These are phyloP conservation scores for Leucosporidium scottii DNA, from an alignment of 768 basidiomycete species.

Conservation along the genomic window DNA sequence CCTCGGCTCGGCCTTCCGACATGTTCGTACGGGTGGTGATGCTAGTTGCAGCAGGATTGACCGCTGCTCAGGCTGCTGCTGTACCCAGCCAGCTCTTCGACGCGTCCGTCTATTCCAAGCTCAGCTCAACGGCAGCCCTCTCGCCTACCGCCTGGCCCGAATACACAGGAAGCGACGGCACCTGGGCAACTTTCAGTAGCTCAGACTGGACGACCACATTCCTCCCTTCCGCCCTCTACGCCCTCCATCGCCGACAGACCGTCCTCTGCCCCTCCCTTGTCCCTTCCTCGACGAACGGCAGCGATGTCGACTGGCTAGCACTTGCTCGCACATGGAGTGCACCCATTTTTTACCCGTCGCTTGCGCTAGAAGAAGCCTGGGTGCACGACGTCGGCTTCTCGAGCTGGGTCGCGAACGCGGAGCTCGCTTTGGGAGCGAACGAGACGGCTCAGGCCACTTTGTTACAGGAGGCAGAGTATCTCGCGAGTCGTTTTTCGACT, in stretches of 20 bases:
- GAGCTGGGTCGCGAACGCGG: neutral
- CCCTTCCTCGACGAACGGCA: neutral
- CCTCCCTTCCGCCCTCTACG: constrained; percentile 1
- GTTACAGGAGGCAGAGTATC: neutral
- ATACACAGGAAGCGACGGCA: neutral
- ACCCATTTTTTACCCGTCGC: neutral
- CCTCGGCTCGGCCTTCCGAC: too few relatives aligned
- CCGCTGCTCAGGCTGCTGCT: neutral
- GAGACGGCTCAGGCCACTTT: neutral
- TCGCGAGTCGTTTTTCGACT: neutral
- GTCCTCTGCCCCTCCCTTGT: neutral
- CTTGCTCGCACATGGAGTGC: neutral
- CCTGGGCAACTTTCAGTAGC: neutral
- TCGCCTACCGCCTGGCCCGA: neutral
- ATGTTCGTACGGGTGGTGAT: too few relatives aligned
- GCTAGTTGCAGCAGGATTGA: too few relatives aligned
- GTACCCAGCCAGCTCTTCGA: neutral
- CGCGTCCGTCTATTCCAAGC: neutral
- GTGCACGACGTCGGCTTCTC: constrained; percentile 16
- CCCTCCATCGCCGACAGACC: neutral
- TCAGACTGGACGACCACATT: constrained; percentile 6
- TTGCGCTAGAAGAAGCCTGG: neutral
- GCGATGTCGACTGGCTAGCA: neutral
- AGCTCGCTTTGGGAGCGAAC: constrained; percentile 3
- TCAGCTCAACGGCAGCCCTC: neutral